Evolutionary conservation across 2,329 filamentous ascomycete species (phyloP).

Genomic region (Diaporthe vaccinii): DNA sequence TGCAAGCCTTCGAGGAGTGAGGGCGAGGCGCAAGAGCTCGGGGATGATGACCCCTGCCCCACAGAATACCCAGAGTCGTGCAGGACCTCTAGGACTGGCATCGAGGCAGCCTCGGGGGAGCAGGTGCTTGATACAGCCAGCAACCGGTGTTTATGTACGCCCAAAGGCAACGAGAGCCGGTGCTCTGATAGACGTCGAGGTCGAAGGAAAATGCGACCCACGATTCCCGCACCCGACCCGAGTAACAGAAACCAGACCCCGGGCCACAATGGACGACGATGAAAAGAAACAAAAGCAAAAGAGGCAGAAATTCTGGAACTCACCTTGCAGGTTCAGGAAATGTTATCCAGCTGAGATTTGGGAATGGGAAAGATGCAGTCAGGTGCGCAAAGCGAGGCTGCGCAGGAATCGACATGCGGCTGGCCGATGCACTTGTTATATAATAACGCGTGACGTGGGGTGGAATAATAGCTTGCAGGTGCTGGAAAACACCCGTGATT

Average conservation of each 20-base stretch:
- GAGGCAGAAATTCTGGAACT: not conserved
- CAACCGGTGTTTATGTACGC: not conserved
- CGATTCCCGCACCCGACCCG: not conserved
- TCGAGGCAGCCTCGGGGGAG: not conserved
- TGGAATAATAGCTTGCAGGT: not conserved
- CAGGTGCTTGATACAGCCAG: not conserved
- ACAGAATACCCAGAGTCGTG: not conserved
- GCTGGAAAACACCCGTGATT: not conserved
- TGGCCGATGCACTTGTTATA: conserved; percentile 4
- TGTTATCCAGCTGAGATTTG: not conserved
- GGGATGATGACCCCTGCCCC: not conserved
- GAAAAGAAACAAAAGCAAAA: not conserved
- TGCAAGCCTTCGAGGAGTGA: not conserved
- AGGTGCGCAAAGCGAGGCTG: conserved; percentile 16
- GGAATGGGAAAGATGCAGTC: not conserved
- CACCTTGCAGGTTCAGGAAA: not conserved
- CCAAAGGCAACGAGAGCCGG: not conserved
- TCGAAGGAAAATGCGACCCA: not conserved
- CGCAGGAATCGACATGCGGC: conserved; percentile 25
- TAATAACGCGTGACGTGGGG: not conserved
- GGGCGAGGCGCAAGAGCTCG: not conserved
- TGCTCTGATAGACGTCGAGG: not conserved
- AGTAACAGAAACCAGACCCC: not conserved
- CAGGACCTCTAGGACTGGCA: not conserved
- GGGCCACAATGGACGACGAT: not conserved